Conservation (phyloP, 2,329 filamentous ascomycete species). For the Fusarium sp. region DNA sequence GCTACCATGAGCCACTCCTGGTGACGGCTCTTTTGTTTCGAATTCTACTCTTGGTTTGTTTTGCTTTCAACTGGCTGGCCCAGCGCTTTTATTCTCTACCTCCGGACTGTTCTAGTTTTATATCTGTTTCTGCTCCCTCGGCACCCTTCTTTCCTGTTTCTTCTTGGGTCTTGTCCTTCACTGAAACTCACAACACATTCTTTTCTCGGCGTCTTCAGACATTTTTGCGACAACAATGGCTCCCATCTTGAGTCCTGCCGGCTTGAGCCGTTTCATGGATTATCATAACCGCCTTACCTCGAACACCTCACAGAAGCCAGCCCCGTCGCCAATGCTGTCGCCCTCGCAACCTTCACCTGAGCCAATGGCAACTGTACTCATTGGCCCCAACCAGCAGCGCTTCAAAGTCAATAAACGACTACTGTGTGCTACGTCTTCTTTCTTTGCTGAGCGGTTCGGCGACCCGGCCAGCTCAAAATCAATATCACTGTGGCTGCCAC, state of each 20-base stretch:
- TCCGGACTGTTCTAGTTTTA: conserved; percentile 19
- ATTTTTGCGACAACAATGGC: conserved; percentile 32
- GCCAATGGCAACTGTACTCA: conserved; percentile 52
- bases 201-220: conserved; percentile 13
- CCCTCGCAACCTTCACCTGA: conserved; percentile 39
- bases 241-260: conserved; percentile 41
- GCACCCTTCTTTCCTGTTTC: conserved; percentile 32
- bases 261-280: conserved; percentile 40
- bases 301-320: conserved; percentile 38
- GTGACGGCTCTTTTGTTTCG: conserved; percentile 40
- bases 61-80: conserved; percentile 40
- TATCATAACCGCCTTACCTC: conserved; percentile 21
- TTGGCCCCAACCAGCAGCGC: conserved; percentile 55
- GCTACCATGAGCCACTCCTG: conserved; percentile 36
- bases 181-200: conserved; percentile 21
- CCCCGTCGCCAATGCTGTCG: conserved; percentile 35
- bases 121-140: conserved; percentile 32
- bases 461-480: conserved; percentile 46
- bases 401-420: conserved; percentile 59
- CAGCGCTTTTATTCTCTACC: conserved; percentile 30
- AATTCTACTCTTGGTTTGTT: conserved; percentile 35
- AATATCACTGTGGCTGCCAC: conserved; percentile 55
- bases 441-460: conserved; percentile 61
- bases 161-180: conserved; percentile 31
- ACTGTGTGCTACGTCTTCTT: conserved; percentile 59